These are phyloP conservation scores for Eragrostis curvula DNA, from an alignment of 176 grass and related monocot species.

Conservation along the genomic window DNA sequence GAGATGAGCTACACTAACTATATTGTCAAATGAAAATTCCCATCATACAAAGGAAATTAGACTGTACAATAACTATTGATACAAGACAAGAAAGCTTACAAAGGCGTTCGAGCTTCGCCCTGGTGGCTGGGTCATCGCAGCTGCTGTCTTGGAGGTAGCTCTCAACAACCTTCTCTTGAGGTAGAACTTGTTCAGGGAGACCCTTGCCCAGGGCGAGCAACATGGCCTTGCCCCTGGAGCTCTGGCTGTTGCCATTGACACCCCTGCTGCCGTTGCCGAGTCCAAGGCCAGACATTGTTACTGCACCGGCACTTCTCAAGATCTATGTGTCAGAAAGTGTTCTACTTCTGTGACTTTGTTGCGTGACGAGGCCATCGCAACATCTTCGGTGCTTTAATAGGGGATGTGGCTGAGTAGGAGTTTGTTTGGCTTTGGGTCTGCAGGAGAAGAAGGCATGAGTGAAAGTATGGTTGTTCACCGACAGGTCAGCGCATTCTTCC, in stretches of 20 bases:
- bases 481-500: slow-evolving; percentile 37
- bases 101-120: slow-evolving; percentile 82
- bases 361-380: neutral
- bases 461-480: slow-evolving; percentile 49
- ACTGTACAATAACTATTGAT: neutral
- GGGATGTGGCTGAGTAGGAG: slow-evolving; percentile 25
- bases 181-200: slow-evolving; percentile 81
- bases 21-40: slow-evolving; percentile 1
- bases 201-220: slow-evolving; percentile 85
- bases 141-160: slow-evolving; percentile 69
- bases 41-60: neutral
- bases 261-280: neutral
- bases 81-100: slow-evolving; percentile 53
- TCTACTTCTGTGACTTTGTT: slow-evolving; percentile 11
- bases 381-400: slow-evolving; percentile 54
- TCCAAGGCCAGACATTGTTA: slow-evolving; percentile 47
- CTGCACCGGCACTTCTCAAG: neutral
- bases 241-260: slow-evolving; percentile 32
- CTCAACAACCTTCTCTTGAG: slow-evolving; percentile 79
- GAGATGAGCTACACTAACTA: neutral
- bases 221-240: slow-evolving; percentile 60
- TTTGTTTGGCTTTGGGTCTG: slow-evolving; percentile 56
- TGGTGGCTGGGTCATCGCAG: slow-evolving; percentile 64
- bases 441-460: slow-evolving; percentile 43
- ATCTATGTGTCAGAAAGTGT: neutral